Base-by-base conservation (phyloP, 2,329 filamentous ascomycete species). In the Sarocladium brachiariae region DNA sequence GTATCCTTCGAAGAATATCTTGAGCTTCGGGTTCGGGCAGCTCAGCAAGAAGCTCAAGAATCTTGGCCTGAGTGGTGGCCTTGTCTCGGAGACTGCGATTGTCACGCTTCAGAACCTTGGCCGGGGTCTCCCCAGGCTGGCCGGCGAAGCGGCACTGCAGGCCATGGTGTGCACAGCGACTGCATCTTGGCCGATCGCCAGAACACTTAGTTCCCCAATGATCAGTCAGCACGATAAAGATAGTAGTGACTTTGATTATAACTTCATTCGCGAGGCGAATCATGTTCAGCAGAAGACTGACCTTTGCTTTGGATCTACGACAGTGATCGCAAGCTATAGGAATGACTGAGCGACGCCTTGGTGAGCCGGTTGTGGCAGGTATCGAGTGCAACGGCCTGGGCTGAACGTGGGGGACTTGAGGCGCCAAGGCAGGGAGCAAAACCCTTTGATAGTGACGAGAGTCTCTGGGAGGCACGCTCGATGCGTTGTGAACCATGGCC, bases 1-100 rank as follows among this genome's bases (percentile, higher is more conserved):
- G 59, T 11, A 72, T 62, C n/a, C 60, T 62, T 4, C 55, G 55
- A 3, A 71, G 53, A 13, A 72, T 54, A 16, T 61, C 59, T 4
- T 59, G 53, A 18, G 68, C 68, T 14, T 70, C 67, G 5, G 51
- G 31, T 1, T 66, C 53, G 0, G 61, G 57, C 1, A 60, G 27
- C 3, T 19, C 51, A 21, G 14, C 54, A 4, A 63, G 23, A 0
- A 60, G 19, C 0, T 55, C 41, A 4, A 61, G 10, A 0, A 63
- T 24, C 8, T 63, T 59, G 7, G 57, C 52, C 7, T 59, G 50
- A 3, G 49, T 24, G 1, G 37, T 27, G 0, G 50, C 33, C 31
- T 35, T 39, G 13, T 48, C 33, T 16, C 19, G 39, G 18, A 57
- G 37, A 11, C 50, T 23, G 10, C 21, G 13, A 5, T 52, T 50